These are phyloP conservation scores for Ustilaginoidea virens DNA, from an alignment of 2,329 filamentous ascomycete genomes.

Conservation along the genomic window DNA sequence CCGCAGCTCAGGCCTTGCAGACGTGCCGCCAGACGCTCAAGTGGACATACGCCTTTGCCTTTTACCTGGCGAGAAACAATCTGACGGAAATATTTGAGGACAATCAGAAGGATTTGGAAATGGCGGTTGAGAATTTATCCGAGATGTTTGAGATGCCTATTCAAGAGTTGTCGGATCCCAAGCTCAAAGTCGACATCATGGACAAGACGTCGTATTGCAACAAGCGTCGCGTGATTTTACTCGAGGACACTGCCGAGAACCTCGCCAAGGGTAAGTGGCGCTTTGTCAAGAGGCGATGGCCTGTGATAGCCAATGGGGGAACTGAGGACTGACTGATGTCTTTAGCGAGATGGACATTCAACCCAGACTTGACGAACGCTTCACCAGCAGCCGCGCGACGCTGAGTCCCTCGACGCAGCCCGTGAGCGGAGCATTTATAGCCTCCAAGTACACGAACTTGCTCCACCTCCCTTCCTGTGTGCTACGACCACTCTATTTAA, in stretches of 20 bases:
- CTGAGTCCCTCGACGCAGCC: no score
- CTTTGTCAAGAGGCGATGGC: no score
- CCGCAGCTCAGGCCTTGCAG: slow-evolving; percentile 83
- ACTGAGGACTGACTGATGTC: slow-evolving; percentile 12
- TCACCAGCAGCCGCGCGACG: slow-evolving; percentile 3
- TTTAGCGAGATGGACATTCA: slow-evolving; percentile 31
- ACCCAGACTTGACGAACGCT: slow-evolving; percentile 4
- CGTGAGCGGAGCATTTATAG: no score
- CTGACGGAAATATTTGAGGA: slow-evolving; percentile 95
- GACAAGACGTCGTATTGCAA: slow-evolving; percentile 98
- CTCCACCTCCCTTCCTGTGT: no score
- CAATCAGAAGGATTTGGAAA: slow-evolving; percentile 94
- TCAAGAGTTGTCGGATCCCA: slow-evolving; percentile 67
- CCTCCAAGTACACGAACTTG: no score
- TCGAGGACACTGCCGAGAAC: slow-evolving; percentile 88
- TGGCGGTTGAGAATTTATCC: slow-evolving; percentile 92
- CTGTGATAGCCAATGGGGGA: no score
- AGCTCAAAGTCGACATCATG: slow-evolving; percentile 94
- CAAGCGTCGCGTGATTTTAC: slow-evolving; percentile 73
- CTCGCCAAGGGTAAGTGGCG: slow-evolving; percentile 69
- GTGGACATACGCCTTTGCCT: slow-evolving; percentile 98
- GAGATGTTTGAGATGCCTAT: slow-evolving; percentile 99
- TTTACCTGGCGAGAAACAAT: slow-evolving; percentile 92
- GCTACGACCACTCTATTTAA: no score
- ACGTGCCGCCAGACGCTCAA: slow-evolving; percentile 97